Conservation (phyloP, 345 rosid genomes). For the Conringia planisiliqua region DNA sequence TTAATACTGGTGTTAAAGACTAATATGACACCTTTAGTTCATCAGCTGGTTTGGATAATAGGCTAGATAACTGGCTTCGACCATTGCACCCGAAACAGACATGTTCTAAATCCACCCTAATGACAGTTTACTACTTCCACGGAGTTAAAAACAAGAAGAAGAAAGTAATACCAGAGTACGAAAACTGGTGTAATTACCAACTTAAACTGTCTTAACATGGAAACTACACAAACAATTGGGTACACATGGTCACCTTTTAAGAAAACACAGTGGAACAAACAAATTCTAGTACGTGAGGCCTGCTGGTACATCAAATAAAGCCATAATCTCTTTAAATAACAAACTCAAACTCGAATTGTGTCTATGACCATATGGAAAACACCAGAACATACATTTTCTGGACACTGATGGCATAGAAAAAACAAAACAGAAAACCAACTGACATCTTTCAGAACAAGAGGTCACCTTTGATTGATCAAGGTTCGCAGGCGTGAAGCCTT, state of each 20-base stretch:
- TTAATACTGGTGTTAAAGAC: not conserved
- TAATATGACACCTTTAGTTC: no score
- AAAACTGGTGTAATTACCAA: not conserved
- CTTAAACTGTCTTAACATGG: not conserved
- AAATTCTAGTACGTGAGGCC: not conserved
- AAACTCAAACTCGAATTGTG: not conserved
- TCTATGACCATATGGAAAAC: not conserved
- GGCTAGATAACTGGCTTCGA: no score
- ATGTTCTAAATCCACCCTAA: not conserved
- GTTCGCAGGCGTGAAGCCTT: conserved; percentile 79
- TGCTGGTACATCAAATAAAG: not conserved
- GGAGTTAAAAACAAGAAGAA: not conserved
- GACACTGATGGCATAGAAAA: not conserved
- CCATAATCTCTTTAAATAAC: not conserved
- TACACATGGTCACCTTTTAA: not conserved
- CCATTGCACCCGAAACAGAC: no score
- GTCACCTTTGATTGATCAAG: conserved; percentile 82
- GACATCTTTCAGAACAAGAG: not conserved
- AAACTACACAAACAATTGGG: not conserved
- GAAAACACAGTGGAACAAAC: not conserved
- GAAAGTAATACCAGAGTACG: not conserved
- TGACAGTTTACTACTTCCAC: not conserved
- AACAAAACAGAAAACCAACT: not conserved
- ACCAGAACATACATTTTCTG: not conserved
- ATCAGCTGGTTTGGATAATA: no score